phyloP scores from a whole-genome alignment of 306 rosid genomes.

The Begonia masoniana region DNA sequence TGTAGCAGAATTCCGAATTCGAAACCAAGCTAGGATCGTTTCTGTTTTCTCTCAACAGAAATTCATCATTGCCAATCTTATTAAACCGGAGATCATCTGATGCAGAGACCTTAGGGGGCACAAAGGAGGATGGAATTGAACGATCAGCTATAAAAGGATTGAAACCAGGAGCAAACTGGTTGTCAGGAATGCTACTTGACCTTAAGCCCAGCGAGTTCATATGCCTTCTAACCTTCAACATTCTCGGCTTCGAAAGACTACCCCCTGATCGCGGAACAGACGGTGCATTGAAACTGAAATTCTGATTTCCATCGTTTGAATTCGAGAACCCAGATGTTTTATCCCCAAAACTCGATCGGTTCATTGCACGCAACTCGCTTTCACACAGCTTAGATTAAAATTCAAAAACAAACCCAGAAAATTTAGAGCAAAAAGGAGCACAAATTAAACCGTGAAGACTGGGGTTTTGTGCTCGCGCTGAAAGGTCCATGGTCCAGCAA shows the following conservation, averaged over 20 bases:
- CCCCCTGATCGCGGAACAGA: constrained; percentile 30
- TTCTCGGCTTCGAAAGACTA: constrained; percentile 48
- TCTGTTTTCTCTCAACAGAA: constrained; percentile 22
- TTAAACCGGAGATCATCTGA: constrained; percentile 14
- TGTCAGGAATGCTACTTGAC: constrained; percentile 17
- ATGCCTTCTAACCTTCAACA: constrained; percentile 46
- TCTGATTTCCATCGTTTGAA: constrained; percentile 12
- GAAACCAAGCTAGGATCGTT: constrained; percentile 8
- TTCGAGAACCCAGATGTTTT: constrained; percentile 31
- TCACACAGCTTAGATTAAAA: constrained; percentile 7
- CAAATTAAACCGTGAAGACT: constrained; percentile 21
- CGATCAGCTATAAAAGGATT: constrained; percentile 37
- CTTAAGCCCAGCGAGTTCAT: constrained; percentile 27
- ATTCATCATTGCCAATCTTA: constrained; percentile 19
- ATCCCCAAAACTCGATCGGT: constrained; percentile 28
- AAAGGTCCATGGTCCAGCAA: constrained; percentile 21
- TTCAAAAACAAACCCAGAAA: constrained; percentile 12
- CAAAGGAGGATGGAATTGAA: constrained; percentile 7
- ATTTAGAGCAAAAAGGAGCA: constrained; percentile 5
- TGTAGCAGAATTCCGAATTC: constrained; percentile 7
- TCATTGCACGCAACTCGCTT: constrained; percentile 27
- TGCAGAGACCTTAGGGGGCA: constrained; percentile 11
- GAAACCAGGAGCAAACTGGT: constrained; percentile 16
- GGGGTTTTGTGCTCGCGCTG: constrained; percentile 7
- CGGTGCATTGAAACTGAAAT: constrained; percentile 29